Conservation (phyloP, 2,329 filamentous ascomycete species). For the Penicillium sp. region DNA sequence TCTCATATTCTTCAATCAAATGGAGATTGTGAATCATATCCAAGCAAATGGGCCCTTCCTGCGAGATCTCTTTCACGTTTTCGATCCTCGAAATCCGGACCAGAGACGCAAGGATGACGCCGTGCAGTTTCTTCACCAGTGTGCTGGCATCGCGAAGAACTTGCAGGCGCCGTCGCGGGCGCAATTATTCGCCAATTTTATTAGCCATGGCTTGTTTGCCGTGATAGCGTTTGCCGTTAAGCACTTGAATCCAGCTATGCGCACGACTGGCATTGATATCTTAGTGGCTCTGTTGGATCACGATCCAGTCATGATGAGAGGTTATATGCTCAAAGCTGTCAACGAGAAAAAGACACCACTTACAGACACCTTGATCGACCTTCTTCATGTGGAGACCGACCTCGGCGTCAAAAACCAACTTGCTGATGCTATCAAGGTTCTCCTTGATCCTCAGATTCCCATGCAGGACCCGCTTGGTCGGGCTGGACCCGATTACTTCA, state of each 20-base stretch:
- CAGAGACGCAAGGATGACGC: slow-evolving; percentile 83
- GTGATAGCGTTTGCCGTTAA: slow-evolving; percentile 91
- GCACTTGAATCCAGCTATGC: slow-evolving; percentile 77
- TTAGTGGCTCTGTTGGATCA: slow-evolving; percentile 93
- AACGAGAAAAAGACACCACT: slow-evolving; percentile 81
- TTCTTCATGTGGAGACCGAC: slow-evolving; percentile 87
- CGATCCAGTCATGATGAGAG: slow-evolving; percentile 89
- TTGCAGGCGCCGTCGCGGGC: slow-evolving; percentile 80
- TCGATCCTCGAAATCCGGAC: slow-evolving; percentile 64
- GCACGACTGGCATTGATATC: slow-evolving; percentile 91
- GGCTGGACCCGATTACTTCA: slow-evolving; percentile 67
- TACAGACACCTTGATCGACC: slow-evolving; percentile 88
- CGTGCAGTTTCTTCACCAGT: slow-evolving; percentile 95
- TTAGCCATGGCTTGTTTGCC: slow-evolving; percentile 78
- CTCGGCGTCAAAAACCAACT: slow-evolving; percentile 94
- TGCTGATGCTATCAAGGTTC: slow-evolving; percentile 89
- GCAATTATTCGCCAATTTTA: slow-evolving; percentile 84
- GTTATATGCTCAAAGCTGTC: slow-evolving; percentile 88
- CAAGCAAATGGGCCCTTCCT: slow-evolving; percentile 77
- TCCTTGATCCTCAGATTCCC: slow-evolving; percentile 72
- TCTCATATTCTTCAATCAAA: slow-evolving; percentile 98
- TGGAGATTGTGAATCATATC: slow-evolving; percentile 95
- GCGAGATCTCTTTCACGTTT: slow-evolving; percentile 83
- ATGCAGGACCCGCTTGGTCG: slow-evolving; percentile 59
- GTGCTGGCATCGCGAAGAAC: slow-evolving; percentile 90